A percentile compares a stretch with the other conserved stretches of the same genome.
These are phyloP conservation scores for Trametes pubescens DNA, from an alignment of 1,284 basidiomycete species.

Conservation along the genomic window DNA sequence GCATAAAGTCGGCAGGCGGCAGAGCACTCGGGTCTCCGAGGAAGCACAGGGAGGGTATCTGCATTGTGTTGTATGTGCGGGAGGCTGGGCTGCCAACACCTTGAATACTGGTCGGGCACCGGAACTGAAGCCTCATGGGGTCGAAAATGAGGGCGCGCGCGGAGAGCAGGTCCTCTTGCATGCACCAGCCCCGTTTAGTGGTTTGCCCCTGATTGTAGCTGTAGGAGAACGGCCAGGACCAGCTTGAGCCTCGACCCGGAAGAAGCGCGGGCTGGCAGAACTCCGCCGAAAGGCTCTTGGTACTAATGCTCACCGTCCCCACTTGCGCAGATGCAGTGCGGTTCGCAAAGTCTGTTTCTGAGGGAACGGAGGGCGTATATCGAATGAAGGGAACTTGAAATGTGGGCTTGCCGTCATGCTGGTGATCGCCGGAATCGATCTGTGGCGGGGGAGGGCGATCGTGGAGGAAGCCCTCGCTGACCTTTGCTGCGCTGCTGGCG, in stretches of 20 bases:
- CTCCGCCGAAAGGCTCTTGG: no score
- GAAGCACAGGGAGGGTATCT: slow-evolving; percentile 13
- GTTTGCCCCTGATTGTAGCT: no score
- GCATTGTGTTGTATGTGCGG: slow-evolving; percentile 9
- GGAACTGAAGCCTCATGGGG: slow-evolving; percentile 26
- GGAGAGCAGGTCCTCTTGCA: slow-evolving; percentile 26
- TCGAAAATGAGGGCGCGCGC: slow-evolving; percentile 7
- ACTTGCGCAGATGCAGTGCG: neutral
- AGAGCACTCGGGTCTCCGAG: neutral
- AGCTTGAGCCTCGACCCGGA: no score
- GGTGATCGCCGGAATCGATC: no score
- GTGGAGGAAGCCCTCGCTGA: slow-evolving; percentile 3
- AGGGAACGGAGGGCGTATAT: neutral
- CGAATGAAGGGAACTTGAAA: no score
- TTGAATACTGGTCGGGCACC: slow-evolving; percentile 19
- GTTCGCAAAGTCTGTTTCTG: neutral
- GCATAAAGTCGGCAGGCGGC: neutral
- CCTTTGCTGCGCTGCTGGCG: neutral
- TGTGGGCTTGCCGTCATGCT: no score
- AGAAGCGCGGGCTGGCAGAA: no score
- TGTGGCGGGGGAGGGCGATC: no score
- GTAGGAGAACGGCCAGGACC: no score
- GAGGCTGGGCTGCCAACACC: slow-evolving; percentile 21
- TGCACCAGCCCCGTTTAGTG: slow-evolving; percentile 29
- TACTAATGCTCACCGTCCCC: neutral